phyloP scores from a whole-genome alignment of 2,329 filamentous ascomycete genomes.

The Colletotrichum agaves region DNA sequence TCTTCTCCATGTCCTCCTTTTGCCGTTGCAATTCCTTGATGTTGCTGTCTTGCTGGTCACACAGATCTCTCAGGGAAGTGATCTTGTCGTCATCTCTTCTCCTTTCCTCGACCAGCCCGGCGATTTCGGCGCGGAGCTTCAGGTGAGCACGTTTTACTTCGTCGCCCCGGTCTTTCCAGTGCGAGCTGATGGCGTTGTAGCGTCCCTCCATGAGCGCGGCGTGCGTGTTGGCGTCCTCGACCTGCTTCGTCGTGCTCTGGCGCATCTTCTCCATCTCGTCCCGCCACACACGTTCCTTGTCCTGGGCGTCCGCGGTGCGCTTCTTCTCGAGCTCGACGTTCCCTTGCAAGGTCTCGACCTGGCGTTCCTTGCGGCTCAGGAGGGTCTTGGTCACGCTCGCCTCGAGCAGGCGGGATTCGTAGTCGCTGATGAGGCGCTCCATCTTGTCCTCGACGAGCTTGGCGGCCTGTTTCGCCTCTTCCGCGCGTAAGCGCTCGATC shows the following conservation, averaged over 20 bases:
- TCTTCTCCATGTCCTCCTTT: slow-evolving; percentile 68
- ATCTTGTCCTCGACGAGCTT: slow-evolving; percentile 77
- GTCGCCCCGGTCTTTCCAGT: slow-evolving; percentile 74
- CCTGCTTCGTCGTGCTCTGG: slow-evolving; percentile 68
- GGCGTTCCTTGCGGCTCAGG: slow-evolving; percentile 77
- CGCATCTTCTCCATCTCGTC: slow-evolving; percentile 72
- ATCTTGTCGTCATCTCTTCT: slow-evolving; percentile 71
- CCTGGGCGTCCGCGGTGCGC: slow-evolving; percentile 67
- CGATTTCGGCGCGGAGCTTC: slow-evolving; percentile 64
- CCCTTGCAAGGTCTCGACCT: slow-evolving; percentile 75
- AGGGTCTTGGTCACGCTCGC: slow-evolving; percentile 77
- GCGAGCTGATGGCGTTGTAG: slow-evolving; percentile 73
- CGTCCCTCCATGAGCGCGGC: slow-evolving; percentile 76
- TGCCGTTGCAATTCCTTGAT: slow-evolving; percentile 68
- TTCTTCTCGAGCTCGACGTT: slow-evolving; percentile 73
- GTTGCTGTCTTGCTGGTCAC: slow-evolving; percentile 78
- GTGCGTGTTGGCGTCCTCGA: slow-evolving; percentile 73
- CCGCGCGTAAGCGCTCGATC: slow-evolving; percentile 71
- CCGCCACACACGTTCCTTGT: slow-evolving; percentile 70
- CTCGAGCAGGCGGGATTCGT: slow-evolving; percentile 75
- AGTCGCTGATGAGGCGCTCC: slow-evolving; percentile 73
- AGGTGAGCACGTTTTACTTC: slow-evolving; percentile 65
- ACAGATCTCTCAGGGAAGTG: slow-evolving; percentile 72
- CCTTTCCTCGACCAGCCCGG: slow-evolving; percentile 64
- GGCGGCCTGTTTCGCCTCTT: slow-evolving; percentile 76